Evolutionary conservation across 1,284 basidiomycete genomes (phyloP).

Genomic region (Ganoderma resinaceum): DNA sequence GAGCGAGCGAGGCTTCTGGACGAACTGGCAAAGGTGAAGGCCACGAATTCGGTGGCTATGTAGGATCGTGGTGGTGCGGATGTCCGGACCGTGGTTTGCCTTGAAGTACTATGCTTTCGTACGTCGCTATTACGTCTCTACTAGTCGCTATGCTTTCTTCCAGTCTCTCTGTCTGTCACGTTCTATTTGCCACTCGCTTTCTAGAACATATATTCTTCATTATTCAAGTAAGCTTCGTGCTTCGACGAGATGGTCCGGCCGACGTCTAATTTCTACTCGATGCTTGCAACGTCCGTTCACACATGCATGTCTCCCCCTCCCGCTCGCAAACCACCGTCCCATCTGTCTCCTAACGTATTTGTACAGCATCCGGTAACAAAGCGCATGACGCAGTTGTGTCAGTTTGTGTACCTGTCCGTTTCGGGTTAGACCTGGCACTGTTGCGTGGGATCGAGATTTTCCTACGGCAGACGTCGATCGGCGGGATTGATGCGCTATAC

Average conservation of each 20-base stretch:
- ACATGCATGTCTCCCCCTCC: background rate
- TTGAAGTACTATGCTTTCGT: background rate
- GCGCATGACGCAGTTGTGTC: conserved; percentile 8
- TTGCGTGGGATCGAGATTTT: conserved; percentile 9
- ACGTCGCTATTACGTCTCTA: background rate
- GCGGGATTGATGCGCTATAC: conserved; percentile 6
- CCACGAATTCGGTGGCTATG: conserved; percentile 9
- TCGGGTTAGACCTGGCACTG: conserved; percentile 12
- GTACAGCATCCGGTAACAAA: background rate
- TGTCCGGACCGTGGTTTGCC: background rate
- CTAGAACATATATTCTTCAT: background rate
- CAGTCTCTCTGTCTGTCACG: background rate
- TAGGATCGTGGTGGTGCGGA: background rate
- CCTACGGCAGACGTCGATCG: conserved; percentile 11
- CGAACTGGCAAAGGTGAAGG: conserved; percentile 50
- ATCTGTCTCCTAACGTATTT: too few relatives aligned
- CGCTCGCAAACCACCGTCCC: background rate
- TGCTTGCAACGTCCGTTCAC: background rate
- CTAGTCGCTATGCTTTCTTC: background rate
- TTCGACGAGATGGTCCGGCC: background rate
- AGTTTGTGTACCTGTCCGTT: conserved; percentile 4
- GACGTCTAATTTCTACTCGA: background rate
- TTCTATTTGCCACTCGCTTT: background rate
- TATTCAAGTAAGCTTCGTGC: background rate
- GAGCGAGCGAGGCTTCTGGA: conserved; percentile 56